Base-by-base conservation (phyloP, 2,329 filamentous ascomycete genomes). In the Apiospora sp. region DNA sequence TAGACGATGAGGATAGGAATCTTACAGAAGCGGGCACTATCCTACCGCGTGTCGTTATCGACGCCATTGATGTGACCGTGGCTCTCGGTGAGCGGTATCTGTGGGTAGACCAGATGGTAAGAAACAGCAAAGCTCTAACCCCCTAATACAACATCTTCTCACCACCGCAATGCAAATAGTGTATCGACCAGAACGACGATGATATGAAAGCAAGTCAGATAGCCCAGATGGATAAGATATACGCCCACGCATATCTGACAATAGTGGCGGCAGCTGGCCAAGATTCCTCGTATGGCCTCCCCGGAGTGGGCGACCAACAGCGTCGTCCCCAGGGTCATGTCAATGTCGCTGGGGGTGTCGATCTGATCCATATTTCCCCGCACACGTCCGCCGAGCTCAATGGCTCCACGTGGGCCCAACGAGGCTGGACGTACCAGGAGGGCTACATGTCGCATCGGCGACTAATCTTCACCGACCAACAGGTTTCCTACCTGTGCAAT, bases 31-130 rank as follows among this genome's bases (percentile, higher is more conserved):
- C 13, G 7, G 41, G 4, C 2, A 14, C 13, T 4, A 8, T 16
- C 0, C 2, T 46, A 3, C 67, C 44, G 10, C 67, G 41, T 10
- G 67, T 68, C 5, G 12, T 68, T 3, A 22, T 22, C 67, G 67
- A 68, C 27, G 41, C 67, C 43, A 68, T 68, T 13, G 27, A 14
- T 2, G 41, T 48, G 13, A 68, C 67, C 0, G 13, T 30, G n/a
- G 1, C 43, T 2, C 67, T 68, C 19, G 67, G 67, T 12, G n/a
- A 48, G 67, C 41, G 43, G 10, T 68, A 68, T 68, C 19, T 68
- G 4, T 68, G 67, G 67, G 67, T 68, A 24, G 67, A 68, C 43
- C n/a, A 68, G 14, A n/a, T 68, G 41, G 67, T 68, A 48, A 68
- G 67, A 19, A 48, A 13, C 43, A 48, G 12, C 27, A 34, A 22